Base-by-base conservation (phyloP, 768 basidiomycete genomes). In the Rhodotorula babjevae region DNA sequence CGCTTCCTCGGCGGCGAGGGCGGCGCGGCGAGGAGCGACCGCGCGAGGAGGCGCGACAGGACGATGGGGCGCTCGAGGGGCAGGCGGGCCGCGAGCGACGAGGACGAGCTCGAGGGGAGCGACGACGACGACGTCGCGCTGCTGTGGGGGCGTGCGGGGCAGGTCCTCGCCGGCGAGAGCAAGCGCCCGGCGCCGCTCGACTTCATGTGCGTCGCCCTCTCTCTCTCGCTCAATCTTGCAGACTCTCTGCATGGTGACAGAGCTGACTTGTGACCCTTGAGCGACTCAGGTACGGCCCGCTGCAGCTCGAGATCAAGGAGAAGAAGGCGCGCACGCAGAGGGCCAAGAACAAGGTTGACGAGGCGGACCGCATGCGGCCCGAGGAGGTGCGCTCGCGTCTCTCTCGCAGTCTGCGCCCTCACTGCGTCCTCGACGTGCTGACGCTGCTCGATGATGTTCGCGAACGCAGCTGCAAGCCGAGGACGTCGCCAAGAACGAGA, bases 121-220 rank as follows among this genome's bases (percentile, higher is more conserved):
- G 47, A 36, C 31, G 61, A 44, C 33, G 61, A 49, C 31, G 47
- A 33, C 6, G 61, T 79, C 40, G 0, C 60, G 42, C 44, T 80
- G 83, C 67, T 62, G 12, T 99, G 95, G 95, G 87, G 88, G 72
- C 86, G 86, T 68, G 87, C 97, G 44, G 96, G 93, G 11, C 87
- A 90, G 74, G 88, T 89, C 76, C 91, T 92, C 0, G 84, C 92
- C 27, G 89, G 87, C 49, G 88, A 90, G 79, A 92, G 88, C 74
- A 85, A 87, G 73, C 85, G 93, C 42, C 90, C 89, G 8, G 88
- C 91, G 1, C 87, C 86, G 14, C 86, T 91, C 76, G 89, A 92
- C 65, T 94, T 94, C 81, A 94, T 98, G 96, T 94, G 78, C 78
- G 87, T 50, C 40, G 16, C 36, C 23, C 27, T 25, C 50, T 18